These are phyloP conservation scores for Leptographium wingfieldii DNA, from an alignment of 2,329 filamentous ascomycete species.

Conservation along the genomic window DNA sequence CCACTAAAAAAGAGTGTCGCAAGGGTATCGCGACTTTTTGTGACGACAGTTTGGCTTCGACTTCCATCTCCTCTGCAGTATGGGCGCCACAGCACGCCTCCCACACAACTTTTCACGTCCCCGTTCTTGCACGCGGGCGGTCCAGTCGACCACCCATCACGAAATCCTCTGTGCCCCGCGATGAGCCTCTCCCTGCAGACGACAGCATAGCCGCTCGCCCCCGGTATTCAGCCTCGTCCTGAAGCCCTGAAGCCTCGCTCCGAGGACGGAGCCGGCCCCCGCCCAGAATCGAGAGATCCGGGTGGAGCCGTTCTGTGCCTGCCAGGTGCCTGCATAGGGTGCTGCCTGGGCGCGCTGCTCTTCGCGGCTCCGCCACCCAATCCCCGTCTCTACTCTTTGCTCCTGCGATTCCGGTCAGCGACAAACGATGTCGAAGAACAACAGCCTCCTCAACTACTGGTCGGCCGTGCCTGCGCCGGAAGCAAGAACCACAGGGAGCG, in stretches of 20 bases:
- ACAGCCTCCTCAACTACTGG: not conserved
- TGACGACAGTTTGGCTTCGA: not conserved
- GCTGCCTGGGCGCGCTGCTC: not conserved
- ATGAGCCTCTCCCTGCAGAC: not conserved
- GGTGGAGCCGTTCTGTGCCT: not conserved
- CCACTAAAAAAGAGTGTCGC: not conserved
- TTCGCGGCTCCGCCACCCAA: not conserved
- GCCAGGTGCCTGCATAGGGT: not conserved
- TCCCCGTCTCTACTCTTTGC: not conserved
- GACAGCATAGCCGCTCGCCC: not conserved
- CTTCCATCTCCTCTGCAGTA: not conserved
- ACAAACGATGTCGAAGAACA: not conserved
- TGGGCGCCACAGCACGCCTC: not conserved
- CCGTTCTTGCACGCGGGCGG: not conserved
- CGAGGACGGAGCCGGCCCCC: not conserved
- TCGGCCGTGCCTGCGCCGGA: not conserved
- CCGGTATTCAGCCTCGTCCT: not conserved
- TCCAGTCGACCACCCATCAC: not conserved
- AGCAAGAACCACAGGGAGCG: not conserved
- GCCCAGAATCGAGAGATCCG: not conserved
- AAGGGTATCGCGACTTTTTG: not conserved
- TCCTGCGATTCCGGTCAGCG: not conserved
- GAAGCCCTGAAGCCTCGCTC: not conserved
- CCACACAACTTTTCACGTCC: not conserved
- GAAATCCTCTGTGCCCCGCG: not conserved